Evolutionary conservation across 208 protist species (phyloP).

Genomic region (Trypanosoma brucei): DNA sequence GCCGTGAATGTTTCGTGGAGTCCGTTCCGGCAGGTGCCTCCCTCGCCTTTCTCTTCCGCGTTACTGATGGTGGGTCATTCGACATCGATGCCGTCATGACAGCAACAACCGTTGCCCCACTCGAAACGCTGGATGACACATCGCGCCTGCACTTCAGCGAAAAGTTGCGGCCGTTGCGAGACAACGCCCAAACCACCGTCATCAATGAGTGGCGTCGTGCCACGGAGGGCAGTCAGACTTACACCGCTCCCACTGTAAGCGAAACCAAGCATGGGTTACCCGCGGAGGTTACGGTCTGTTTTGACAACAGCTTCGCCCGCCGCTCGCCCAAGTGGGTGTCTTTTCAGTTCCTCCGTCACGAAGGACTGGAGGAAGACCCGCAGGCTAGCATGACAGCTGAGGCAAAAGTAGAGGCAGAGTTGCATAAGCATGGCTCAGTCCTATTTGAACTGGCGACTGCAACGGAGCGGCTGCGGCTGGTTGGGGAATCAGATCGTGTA

Average conservation of each 20-base stretch:
- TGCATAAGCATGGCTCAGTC: slow-evolving; percentile 48
- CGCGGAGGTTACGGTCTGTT: slow-evolving; percentile 57
- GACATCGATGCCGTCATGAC: slow-evolving; percentile 57
- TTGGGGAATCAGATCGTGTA: slow-evolving; percentile 44
- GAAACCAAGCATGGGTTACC: slow-evolving; percentile 60
- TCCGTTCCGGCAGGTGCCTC: slow-evolving; percentile 50
- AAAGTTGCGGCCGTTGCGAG: slow-evolving; percentile 26
- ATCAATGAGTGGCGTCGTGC: slow-evolving; percentile 53
- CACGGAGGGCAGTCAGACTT: slow-evolving; percentile 56
- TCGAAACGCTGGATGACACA: slow-evolving; percentile 25
- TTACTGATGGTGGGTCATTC: slow-evolving; percentile 67
- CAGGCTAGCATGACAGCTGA: slow-evolving; percentile 17
- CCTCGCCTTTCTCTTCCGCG: slow-evolving; percentile 60
- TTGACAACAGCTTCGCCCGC: slow-evolving; percentile 63
- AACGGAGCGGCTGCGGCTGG: slow-evolving; percentile 35
- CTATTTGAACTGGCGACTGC: slow-evolving; percentile 45
- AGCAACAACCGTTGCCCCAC: slow-evolving; percentile 31
- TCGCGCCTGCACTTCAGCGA: slow-evolving; percentile 46
- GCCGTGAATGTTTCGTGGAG: slow-evolving; percentile 62
- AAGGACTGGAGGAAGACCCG: slow-evolving; percentile 45
- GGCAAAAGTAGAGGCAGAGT: slow-evolving; percentile 40
- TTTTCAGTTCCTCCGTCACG: slow-evolving; percentile 53
- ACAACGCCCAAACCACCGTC: slow-evolving; percentile 26
- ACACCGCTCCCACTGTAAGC: slow-evolving; percentile 43
- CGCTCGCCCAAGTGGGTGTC: slow-evolving; percentile 63